Evolutionary conservation across 1,139 yeast genomes (phyloP).

Genomic region (Saccharomyces hybrid): DNA sequence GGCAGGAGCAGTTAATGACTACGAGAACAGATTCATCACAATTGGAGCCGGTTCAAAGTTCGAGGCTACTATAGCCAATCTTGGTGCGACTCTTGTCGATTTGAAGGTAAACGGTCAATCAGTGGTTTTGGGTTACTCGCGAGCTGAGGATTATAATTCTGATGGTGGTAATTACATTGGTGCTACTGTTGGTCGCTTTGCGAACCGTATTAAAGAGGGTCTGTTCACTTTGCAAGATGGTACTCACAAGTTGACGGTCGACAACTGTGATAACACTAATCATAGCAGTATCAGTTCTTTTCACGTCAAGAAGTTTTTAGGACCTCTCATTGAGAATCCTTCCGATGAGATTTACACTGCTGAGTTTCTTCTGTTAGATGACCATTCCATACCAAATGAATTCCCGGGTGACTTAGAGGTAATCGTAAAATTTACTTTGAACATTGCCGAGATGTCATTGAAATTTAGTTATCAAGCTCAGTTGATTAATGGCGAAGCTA

Average conservation of each 20-base stretch:
- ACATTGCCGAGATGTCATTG: constrained; percentile 24
- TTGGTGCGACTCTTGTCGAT: constrained; percentile 38
- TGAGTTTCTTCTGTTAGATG: background rate
- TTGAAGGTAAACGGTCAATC: constrained; percentile 33
- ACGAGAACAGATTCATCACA: constrained; percentile 34
- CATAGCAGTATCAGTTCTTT: constrained; percentile 49
- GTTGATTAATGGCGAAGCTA: background rate
- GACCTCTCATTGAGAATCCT: constrained; percentile 31
- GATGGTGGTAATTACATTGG: constrained; percentile 51
- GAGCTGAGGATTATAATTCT: constrained; percentile 26
- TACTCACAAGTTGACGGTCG: constrained; percentile 37
- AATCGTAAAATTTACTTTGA: constrained; percentile 7
- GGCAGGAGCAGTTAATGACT: too few relatives aligned
- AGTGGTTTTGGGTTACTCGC: constrained; percentile 27
- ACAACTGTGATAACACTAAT: constrained; percentile 36
- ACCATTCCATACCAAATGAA: background rate
- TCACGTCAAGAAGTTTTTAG: constrained; percentile 41
- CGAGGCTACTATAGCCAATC: background rate
- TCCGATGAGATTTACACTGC: background rate
- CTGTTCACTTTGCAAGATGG: constrained; percentile 37
- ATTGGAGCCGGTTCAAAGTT: background rate
- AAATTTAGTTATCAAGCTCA: constrained; percentile 43
- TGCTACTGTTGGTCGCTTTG: constrained; percentile 55
- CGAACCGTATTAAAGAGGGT: constrained; percentile 49
- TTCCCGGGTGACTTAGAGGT: constrained; percentile 11